Evolutionary conservation across 2,329 filamentous ascomycete genomes (phyloP).

Genomic region (Sphaceloma murrayae): DNA sequence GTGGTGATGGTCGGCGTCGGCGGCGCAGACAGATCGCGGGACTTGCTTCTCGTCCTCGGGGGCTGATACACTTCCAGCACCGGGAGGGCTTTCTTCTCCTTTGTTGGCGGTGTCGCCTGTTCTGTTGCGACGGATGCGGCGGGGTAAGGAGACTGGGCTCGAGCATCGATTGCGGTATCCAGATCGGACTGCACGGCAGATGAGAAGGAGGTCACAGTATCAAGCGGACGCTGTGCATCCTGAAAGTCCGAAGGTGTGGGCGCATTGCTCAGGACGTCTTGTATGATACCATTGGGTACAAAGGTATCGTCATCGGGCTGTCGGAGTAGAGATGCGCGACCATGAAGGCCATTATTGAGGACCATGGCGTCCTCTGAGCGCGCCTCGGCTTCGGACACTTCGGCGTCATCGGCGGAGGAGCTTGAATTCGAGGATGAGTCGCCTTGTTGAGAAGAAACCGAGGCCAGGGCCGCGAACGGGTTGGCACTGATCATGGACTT

Average conservation of each 20-base stretch:
- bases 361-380: too few relatives aligned
- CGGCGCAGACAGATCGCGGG: conserved; percentile 1
- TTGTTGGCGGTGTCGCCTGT: not conserved
- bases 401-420: not conserved
- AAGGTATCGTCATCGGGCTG: conserved; percentile 9
- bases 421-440: not conserved
- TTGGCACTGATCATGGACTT: not conserved
- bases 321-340: conserved; percentile 7
- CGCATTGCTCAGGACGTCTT: not conserved
- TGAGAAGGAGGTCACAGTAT: conserved; percentile 2
- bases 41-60: conserved; percentile 3
- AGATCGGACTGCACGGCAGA: not conserved
- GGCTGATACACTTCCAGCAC: conserved; percentile 8
- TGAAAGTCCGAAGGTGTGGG: not conserved
- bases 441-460: not conserved
- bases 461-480: conserved; percentile 7
- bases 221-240: conserved; percentile 4
- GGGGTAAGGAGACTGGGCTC: not conserved
- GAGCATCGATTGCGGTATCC: not conserved
- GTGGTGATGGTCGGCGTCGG: conserved; percentile 5
- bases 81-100: not conserved
- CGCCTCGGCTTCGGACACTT: not conserved
- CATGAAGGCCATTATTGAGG: too few relatives aligned
- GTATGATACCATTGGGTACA: conserved; percentile 13
- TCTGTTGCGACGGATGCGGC: not conserved